phyloP scores from a whole-genome alignment of 164 flowering plant genomes.

The Aristolochia contorta region DNA sequence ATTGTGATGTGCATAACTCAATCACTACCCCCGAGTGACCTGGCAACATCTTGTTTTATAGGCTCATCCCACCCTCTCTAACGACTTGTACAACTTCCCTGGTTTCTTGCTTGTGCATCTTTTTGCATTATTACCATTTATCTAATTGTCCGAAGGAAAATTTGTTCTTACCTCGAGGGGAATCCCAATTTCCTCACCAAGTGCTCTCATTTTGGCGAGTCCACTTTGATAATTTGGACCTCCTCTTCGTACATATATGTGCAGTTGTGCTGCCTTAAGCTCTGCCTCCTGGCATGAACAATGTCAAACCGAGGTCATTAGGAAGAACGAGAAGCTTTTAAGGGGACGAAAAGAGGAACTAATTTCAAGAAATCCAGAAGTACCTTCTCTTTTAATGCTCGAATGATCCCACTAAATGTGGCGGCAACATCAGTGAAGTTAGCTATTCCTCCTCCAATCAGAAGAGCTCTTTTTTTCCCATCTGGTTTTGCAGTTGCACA shows the following conservation, averaged over 20 bases:
- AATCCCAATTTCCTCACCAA: constrained; percentile 78
- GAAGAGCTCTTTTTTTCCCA: constrained; percentile 80
- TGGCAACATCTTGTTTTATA: too few species aligned
- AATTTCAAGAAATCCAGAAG: background rate
- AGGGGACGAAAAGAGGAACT: background rate
- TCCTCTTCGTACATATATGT: constrained; percentile 83
- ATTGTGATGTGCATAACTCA: too few species aligned
- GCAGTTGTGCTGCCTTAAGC: constrained; percentile 79
- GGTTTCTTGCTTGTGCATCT: too few species aligned
- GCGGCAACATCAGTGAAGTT: constrained; percentile 92
- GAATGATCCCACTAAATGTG: constrained; percentile 74
- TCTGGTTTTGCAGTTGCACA: constrained; percentile 83
- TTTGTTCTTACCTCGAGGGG: constrained; percentile 61
- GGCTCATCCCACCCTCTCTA: too few species aligned
- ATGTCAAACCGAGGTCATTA: background rate
- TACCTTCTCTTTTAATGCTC: constrained; percentile 40
- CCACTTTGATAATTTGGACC: constrained; percentile 94
- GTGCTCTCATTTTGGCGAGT: constrained; percentile 66
- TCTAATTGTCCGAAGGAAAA: too few species aligned
- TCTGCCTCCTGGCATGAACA: constrained; percentile 48
- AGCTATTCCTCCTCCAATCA: constrained; percentile 89
- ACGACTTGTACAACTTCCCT: too few species aligned
- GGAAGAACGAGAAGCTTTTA: background rate
- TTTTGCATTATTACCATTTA: too few species aligned
- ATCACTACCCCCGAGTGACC: too few species aligned